These are phyloP conservation scores for Kalanchoe fedtschenkoi DNA, from an alignment of 164 flowering plant genomes.

Conservation along the genomic window DNA sequence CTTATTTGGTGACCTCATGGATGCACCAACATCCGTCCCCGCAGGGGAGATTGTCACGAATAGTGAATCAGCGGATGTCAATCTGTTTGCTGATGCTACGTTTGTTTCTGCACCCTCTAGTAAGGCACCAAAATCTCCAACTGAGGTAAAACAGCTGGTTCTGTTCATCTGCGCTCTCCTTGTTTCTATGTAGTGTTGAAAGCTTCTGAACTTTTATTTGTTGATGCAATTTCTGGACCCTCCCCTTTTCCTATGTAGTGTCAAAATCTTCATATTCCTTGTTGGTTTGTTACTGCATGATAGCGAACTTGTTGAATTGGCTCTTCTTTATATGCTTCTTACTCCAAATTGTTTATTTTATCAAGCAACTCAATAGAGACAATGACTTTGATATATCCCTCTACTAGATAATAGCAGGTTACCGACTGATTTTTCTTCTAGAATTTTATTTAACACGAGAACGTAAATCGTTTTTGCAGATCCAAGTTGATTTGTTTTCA, in stretches of 20 bases:
- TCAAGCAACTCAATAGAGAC: not conserved
- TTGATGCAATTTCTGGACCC: no score
- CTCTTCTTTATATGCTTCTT: not conserved
- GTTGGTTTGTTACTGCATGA: not conserved
- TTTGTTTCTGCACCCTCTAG: slow-evolving; percentile 77
- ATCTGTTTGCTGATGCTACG: slow-evolving; percentile 86
- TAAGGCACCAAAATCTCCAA: slow-evolving; percentile 23
- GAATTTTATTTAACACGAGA: not conserved
- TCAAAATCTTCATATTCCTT: not conserved
- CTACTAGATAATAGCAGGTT: not conserved
- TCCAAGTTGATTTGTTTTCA: slow-evolving; percentile 62
- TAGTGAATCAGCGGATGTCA: slow-evolving; percentile 42
- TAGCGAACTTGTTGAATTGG: not conserved
- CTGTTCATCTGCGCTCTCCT: not conserved
- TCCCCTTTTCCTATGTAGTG: not conserved
- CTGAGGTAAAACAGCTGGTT: slow-evolving; percentile 26
- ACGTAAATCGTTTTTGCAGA: slow-evolving; percentile 22
- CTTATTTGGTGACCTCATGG: slow-evolving; percentile 51
- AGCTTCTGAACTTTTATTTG: no score
- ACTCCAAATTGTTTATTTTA: not conserved
- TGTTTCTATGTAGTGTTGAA: no score
- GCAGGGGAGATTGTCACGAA: slow-evolving; percentile 12
- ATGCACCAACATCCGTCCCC: slow-evolving; percentile 47
- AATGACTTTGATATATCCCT: no score
- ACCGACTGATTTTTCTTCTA: no score